Evolutionary conservation across 2,329 filamentous ascomycete genomes (phyloP), one percentile per base, ranked within the genome.

Genomic region (Penicillium sp.): DNA sequence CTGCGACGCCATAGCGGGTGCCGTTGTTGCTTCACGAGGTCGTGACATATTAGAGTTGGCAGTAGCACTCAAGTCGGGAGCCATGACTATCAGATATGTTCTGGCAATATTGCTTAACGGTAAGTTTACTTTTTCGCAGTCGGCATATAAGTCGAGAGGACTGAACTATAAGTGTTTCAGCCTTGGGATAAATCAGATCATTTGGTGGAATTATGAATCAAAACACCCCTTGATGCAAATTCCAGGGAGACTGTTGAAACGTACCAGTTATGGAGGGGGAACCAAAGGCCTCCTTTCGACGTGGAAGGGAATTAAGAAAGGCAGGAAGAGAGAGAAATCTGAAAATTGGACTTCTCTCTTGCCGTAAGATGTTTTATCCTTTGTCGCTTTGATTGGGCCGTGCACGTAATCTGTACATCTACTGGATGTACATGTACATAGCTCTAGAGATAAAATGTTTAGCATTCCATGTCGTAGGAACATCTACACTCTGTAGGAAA

Each of bases 31-130:
- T 40, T 71, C 65, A 50, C 70, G 65, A 44, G 66, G 67, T 37
- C 68, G 67, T 53, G 66, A 70, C 46, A 71, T 69, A 48, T 70
- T 69, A 37, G 70, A 58, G 48, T 63, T 67, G 37, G 38, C 19
- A 22, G 78, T 69, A 3, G 76, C 72, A 61, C 77, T 81, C 57
- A 79, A 63, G 61, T 82, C 80, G 50, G 79, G 75, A 49, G 80
- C 72, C 79, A 25, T 43, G 28, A 5, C 37, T 12, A 7, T 44
- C 37, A 19, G 19, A 12, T 35, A 50, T 50, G 9, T 50, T 22
- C 25, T 22, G n/a, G 17, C 22, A 17, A n/a, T 33, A 31, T 26
- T 26, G 4, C 8, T 35, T 26, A 33, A 35, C 5, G 12, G 10
- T 43, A 35, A 26, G 19, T 35, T 44, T 50, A 8, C 14, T 35